Evolutionary conservation across 139 green algal genomes (phyloP), one percentile per base, ranked within the genome.

Genomic region (Chlorella vulgaris): DNA sequence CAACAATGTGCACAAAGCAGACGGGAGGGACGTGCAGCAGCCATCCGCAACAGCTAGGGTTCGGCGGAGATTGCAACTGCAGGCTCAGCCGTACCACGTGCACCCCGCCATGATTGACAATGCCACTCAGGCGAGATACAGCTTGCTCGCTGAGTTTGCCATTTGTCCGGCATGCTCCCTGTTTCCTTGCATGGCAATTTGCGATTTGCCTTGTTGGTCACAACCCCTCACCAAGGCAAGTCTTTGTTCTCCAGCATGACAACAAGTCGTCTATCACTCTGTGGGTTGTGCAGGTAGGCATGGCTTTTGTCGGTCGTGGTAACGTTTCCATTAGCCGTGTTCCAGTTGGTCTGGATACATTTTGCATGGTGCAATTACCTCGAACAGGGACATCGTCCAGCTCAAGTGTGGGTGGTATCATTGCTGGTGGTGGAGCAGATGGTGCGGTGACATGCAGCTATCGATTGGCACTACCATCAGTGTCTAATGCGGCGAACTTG

Each of bases 61-160:
- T 24, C 42, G 8, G 26, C 39, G 58, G 2, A 19, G 13, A 7
- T 5, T 10, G 6, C 7, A 24, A 6, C 28, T 18, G 22, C 77
- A 58, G 29, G 22, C 39, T n/a, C 29, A 33, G 13, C 35, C 76
- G 33, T 82, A 83, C 36, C 22, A 53, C 31, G 18, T 85, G 28
- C 69, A 87, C 38, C 83, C 83, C 3, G 78, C 69, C 31, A 42
- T 80, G 3, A 39, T 76, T 18, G 83, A 87, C 69, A 71, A 58
- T 35, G 40, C 7, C 43, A 87, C 69, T 1, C 83, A 87, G 51
- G 76, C 26, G n/a, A 75, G 39, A 26, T 7, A 13, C 38, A 50
- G 19, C 6, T 73, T 4, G 15, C n/a, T n/a, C n/a, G n/a, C n/a
- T n/a, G n/a, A n/a, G n/a, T n/a, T n/a, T n/a, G n/a, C n/a, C n/a